Conservation (phyloP, 1,284 basidiomycete genomes). For the Austroboletus rostrupii region DNA sequence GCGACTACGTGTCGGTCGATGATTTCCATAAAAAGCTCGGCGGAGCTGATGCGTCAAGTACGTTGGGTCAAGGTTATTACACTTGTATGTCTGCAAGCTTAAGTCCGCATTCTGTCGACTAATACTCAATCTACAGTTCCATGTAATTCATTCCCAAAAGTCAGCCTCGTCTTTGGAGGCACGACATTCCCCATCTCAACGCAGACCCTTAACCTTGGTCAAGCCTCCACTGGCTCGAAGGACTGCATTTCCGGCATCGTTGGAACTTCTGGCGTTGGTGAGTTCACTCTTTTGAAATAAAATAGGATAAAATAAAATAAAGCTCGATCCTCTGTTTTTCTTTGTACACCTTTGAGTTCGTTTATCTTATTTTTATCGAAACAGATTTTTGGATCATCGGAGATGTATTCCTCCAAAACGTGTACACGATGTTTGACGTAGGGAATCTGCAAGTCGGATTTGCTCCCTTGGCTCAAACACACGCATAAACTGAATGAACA, state of each 20-base stretch:
- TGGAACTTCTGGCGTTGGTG: neutral
- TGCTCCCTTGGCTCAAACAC: constrained; percentile 16
- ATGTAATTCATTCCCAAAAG: constrained; percentile 33
- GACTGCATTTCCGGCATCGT: constrained; percentile 33
- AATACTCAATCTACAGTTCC: constrained; percentile 32
- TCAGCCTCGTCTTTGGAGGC: constrained; percentile 44
- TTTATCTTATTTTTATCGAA: neutral
- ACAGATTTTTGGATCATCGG: constrained; percentile 18
- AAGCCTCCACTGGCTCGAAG: constrained; percentile 19
- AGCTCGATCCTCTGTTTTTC: neutral
- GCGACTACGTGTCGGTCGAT: constrained; percentile 40
- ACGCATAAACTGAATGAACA: too few species aligned
- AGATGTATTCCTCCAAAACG: constrained; percentile 19
- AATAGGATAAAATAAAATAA: too few species aligned
- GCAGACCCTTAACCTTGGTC: constrained; percentile 36
- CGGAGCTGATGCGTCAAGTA: constrained; percentile 6
- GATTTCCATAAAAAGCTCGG: constrained; percentile 33
- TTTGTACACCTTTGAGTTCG: neutral
- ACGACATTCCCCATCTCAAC: constrained; percentile 36
- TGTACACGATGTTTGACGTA: constrained; percentile 19
- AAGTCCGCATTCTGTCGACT: constrained; percentile 20
- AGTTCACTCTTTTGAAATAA: constrained; percentile 4
- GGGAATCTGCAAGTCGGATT: constrained; percentile 17
- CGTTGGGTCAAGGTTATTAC: constrained; percentile 7
- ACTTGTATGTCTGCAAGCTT: constrained; percentile 8